A percentile compares a stretch with the other conserved stretches of the same genome.
phyloP scores from a whole-genome alignment of 169 alveolate species.

The Plasmodium fragile region DNA sequence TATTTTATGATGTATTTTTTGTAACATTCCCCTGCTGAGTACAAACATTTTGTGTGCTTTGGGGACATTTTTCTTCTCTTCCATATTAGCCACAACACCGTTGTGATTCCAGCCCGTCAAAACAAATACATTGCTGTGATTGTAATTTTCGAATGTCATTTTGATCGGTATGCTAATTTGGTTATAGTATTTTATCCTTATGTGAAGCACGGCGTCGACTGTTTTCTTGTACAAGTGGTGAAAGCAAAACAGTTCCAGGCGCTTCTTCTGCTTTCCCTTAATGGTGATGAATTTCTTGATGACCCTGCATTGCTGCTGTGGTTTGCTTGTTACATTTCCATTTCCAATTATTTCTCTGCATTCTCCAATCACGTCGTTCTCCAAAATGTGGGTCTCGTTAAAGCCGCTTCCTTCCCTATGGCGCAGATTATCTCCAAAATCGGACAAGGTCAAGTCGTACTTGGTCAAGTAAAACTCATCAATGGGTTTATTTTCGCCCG shows the following conservation, averaged over 20 bases:
- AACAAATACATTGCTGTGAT: constrained; percentile 1
- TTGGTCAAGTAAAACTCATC: constrained; percentile 63
- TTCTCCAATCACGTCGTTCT: background rate
- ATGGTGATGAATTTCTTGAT: constrained; percentile 47
- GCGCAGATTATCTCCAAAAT: background rate
- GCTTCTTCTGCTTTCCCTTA: constrained; percentile 31
- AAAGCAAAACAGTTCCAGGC: constrained; percentile 41
- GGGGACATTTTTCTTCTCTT: background rate
- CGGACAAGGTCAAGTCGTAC: constrained; percentile 39
- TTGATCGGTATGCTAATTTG: constrained; percentile 50
- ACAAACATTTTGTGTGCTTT: background rate
- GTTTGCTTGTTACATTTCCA: background rate
- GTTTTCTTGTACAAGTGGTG: constrained; percentile 26
- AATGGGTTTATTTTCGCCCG: constrained; percentile 9
- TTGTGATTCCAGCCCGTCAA: constrained; percentile 20
- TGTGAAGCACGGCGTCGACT: constrained; percentile 30
- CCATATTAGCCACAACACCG: background rate
- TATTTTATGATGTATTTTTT: constrained; percentile 1
- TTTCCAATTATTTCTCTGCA: background rate
- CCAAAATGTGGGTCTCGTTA: constrained; percentile 7
- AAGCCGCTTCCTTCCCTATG: background rate
- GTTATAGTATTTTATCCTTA: constrained; percentile 33
- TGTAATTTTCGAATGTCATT: constrained; percentile 57
- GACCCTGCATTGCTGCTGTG: background rate
- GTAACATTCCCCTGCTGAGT: constrained; percentile 40